Evolutionary conservation across 345 rosid species (phyloP), one percentile per base, ranked within the genome.

Genomic region (Hypericum androsaemum): DNA sequence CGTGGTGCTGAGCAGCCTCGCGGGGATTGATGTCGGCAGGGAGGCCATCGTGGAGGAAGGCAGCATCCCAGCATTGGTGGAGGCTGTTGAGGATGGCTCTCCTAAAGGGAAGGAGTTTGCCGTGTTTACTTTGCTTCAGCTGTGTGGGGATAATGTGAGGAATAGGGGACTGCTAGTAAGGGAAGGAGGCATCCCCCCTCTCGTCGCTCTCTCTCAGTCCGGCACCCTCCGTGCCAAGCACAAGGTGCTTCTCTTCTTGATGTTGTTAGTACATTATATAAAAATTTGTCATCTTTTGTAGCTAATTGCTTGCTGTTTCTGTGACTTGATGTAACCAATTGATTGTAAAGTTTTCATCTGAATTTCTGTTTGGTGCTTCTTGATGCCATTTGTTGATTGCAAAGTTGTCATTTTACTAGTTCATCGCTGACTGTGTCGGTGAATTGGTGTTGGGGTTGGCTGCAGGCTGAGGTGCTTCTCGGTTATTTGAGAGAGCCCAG

Each of bases 141-240:
- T 92, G 61, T 92, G 97, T 61, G 49, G 75, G 15, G 95, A 74
- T 57, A 83, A 71, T 65, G 80, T 83, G 12, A 78, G 78, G 60
- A 88, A 83, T 58, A 83, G 95, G 14, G 88, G 94, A 5, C 68
- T 92, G 77, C 88, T 92, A 45, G 96, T 88, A 5, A 77, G 94
- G 50, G 98, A 92, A 83, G 98, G 98, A 5, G 98, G 90, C 14
- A 92, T 92, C 64, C 97, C 98, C 63, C 98, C 97, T 2, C 90
- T 92, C 32, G 98, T 80, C 13, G 95, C 90, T 0, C 83, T 85
- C 28, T 92, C 97, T 1, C 98, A 92, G 73, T 78, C 77, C 4
- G 88, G 90, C 32, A 74, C 77, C 39, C 64, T 75, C 49, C 77
- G 79, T 46, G 88, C 97, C n/a, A 89, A 83, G 72, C 83, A 81